Conservation (phyloP, 176 grass and related monocot genomes). For the Cenchrus purpureus region DNA sequence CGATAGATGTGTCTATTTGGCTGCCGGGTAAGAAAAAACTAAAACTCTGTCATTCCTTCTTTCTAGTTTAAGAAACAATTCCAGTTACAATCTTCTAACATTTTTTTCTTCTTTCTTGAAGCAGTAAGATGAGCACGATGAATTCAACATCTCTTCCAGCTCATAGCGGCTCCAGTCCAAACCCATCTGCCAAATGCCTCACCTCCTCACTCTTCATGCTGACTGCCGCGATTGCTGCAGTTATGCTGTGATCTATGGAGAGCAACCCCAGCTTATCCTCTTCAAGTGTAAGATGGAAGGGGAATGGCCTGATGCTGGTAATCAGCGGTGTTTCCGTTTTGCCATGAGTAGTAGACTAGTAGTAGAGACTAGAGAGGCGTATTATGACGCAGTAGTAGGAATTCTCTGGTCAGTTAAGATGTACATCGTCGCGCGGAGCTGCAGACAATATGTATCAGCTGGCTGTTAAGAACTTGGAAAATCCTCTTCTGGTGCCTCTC, state of each 20-base stretch:
- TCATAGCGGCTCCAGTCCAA: slow-evolving; percentile 10
- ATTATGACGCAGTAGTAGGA: background rate
- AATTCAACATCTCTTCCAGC: slow-evolving; percentile 62
- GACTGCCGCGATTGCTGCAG: slow-evolving; percentile 16
- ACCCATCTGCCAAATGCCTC: slow-evolving; percentile 3
- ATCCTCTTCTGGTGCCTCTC: background rate
- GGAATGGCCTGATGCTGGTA: slow-evolving; percentile 30
- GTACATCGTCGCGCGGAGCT: background rate
- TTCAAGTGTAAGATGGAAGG: slow-evolving; percentile 14
- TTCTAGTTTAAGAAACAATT: slow-evolving; percentile 15
- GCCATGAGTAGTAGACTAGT: slow-evolving; percentile 11
- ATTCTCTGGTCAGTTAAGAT: slow-evolving; percentile 19
- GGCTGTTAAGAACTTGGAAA: slow-evolving; percentile 27
- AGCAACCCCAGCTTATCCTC: background rate
- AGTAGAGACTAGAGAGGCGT: background rate
- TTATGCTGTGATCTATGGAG: slow-evolving; percentile 43
- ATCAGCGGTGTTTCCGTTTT: slow-evolving; percentile 27
- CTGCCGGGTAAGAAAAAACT: slow-evolving; percentile 58
- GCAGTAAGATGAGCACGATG: slow-evolving; percentile 65
- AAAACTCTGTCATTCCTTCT: slow-evolving; percentile 2
- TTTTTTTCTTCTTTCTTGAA: slow-evolving; percentile 20
- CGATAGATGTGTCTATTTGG: slow-evolving; percentile 74
- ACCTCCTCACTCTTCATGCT: slow-evolving; percentile 39
- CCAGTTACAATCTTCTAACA: slow-evolving; percentile 18
- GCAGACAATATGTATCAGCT: slow-evolving; percentile 34